Conservation (phyloP, 2,329 filamentous ascomycete species). For the Chrysosporium queenslandicum region DNA sequence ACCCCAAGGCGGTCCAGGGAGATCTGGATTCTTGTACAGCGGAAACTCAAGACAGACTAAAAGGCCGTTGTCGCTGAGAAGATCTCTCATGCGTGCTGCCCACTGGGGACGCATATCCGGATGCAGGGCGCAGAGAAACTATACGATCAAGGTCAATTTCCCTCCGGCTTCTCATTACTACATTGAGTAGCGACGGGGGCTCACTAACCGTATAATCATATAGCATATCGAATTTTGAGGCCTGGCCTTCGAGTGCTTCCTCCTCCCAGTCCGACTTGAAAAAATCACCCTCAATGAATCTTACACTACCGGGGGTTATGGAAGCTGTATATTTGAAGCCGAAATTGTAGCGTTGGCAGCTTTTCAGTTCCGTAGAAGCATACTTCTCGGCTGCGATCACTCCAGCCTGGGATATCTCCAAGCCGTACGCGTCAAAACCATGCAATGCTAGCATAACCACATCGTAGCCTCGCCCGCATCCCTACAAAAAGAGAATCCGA, state of each 20-base stretch:
- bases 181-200: not conserved
- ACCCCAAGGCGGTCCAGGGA: constrained; percentile 34
- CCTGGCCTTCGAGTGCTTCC: not conserved
- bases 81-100: constrained; percentile 44
- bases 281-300: not conserved
- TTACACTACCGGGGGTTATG: not conserved
- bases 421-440: constrained; percentile 25
- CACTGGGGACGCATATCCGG: constrained; percentile 44
- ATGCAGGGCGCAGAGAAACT: constrained; percentile 56
- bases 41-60: constrained; percentile 46
- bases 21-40: constrained; percentile 29
- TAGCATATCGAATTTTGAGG: constrained; percentile 52
- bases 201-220: constrained; percentile 52
- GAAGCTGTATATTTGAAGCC: not conserved
- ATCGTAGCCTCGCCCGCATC: constrained; percentile 30
- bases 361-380: constrained; percentile 13
- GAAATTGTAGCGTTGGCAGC: not conserved
- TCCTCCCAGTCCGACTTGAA: not conserved
- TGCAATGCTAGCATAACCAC: constrained; percentile 27
- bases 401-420: constrained; percentile 25
- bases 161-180: no score
- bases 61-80: constrained; percentile 43
- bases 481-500: constrained; percentile 18
- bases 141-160: no score
- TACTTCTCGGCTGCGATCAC: constrained; percentile 20